Base-by-base conservation (phyloP, 1,139 yeast species). In the Sugiyamaella paludigena region DNA sequence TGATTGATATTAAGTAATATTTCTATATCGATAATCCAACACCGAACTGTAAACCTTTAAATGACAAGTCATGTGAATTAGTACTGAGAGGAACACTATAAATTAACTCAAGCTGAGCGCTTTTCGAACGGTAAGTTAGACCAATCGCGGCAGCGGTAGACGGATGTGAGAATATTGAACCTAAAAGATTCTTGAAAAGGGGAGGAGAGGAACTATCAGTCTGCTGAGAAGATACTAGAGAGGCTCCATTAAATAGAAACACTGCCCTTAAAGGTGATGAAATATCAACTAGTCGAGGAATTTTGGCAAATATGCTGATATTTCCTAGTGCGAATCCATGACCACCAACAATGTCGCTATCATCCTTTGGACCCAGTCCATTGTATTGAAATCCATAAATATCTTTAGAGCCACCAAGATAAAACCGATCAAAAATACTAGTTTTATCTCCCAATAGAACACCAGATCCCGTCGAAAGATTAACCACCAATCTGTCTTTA, bases 31-130 rank as follows among this genome's bases (percentile, higher is more conserved):
- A 83, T 42, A 88, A 70, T 0, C 98, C 98, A 45, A 92, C 81
- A 15, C 98, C 98, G 66, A 89, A 91, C 65, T 92, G 98, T 34
- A 92, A 66, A 0, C 98, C 98, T 64, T 87, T 89, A 59, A 96
- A 74, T 5, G 79, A 65, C 28, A 77, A 75, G 61, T 92, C 98
- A 34, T 79, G 71, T 11, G 76, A 74, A 60, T 83, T 83, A 0
- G 80, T 78, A 1, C 80, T 71, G 33, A 92, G 59, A 0, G 98
- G 98, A 34, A 91, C 67, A 1, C 86, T 86, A 57, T 91, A 83
- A 65, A 89, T 91, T 57, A 92, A 77, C 68, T 92, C 98, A 62
- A 92, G 86, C 55, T 98, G 76, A 0, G 98, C 98, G 67, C 81
- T 80, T 1, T 96, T 95, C 63, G 89, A 96, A 55, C 83, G 82